A percentile compares a stretch with the other conserved stretches of the same genome.
phyloP scores from a whole-genome alignment of 1,139 yeast genomes.

The Lodderomyces orthopsilosis region DNA sequence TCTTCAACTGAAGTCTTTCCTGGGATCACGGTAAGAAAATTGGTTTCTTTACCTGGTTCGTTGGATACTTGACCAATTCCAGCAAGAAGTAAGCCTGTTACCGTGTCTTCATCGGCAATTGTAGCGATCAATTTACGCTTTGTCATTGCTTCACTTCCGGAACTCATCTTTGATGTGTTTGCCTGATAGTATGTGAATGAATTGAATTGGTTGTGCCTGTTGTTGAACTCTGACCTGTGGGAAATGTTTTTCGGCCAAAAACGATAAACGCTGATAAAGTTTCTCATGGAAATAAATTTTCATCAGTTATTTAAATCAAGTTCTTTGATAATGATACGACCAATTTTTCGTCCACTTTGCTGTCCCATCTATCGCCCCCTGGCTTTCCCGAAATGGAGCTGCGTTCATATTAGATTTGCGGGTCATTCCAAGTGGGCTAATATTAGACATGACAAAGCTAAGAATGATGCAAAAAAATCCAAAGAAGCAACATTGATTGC shows the following conservation, averaged over 20 bases:
- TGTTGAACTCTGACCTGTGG: neutral
- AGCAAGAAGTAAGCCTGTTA: slow-evolving; percentile 92
- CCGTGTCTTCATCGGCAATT: slow-evolving; percentile 96
- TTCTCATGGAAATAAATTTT: too few species aligned
- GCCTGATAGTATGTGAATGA: neutral
- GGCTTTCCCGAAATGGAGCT: neutral
- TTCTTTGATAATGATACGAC: neutral
- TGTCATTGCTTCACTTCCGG: slow-evolving; percentile 41
- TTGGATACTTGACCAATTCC: slow-evolving; percentile 88
- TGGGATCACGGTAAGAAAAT: slow-evolving; percentile 77
- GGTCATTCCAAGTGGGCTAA: slow-evolving; percentile 97
- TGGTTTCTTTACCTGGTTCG: slow-evolving; percentile 66
- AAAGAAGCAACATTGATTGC: slow-evolving; percentile 72
- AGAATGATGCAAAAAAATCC: slow-evolving; percentile 79
- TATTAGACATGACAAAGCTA: slow-evolving; percentile 90
- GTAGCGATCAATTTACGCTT: slow-evolving; percentile 84
- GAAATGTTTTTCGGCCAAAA: neutral
- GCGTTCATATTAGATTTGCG: slow-evolving; percentile 23
- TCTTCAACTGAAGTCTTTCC: slow-evolving; percentile 77
- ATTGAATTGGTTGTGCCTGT: neutral
- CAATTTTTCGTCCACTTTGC: neutral
- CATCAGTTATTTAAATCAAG: neutral
- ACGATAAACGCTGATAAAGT: neutral
- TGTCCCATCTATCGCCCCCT: slow-evolving; percentile 6
- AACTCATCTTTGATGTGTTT: slow-evolving; percentile 18